Evolutionary conservation across 371 early-diverging fungal species (phyloP).

Genomic region (Coemansia sp.): DNA sequence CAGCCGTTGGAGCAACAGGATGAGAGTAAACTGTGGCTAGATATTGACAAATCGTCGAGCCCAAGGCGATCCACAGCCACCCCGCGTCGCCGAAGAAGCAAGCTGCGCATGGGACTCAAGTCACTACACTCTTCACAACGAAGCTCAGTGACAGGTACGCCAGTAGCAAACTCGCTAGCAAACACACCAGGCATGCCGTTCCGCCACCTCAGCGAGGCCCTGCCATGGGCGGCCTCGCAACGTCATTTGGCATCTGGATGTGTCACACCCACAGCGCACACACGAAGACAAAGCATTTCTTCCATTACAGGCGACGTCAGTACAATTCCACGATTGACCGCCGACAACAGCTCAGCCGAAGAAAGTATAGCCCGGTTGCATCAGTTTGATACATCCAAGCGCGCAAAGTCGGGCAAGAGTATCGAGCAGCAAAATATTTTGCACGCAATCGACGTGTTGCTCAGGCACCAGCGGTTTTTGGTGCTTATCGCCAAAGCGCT

Average conservation of each 20-base stretch:
- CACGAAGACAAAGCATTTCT: slow-evolving; percentile 30
- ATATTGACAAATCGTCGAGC: not conserved
- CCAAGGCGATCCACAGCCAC: not conserved
- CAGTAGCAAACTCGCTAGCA: slow-evolving; percentile 10
- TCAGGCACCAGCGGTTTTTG: slow-evolving; percentile 65
- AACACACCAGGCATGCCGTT: slow-evolving; percentile 30
- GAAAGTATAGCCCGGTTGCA: not conserved
- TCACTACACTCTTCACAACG: not conserved
- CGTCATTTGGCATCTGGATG: slow-evolving; percentile 27
- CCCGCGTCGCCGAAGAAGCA: not conserved
- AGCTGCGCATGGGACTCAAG: slow-evolving; percentile 1
- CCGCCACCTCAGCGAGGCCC: slow-evolving; percentile 44
- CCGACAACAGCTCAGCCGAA: slow-evolving; percentile 5
- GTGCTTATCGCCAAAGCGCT: slow-evolving; percentile 67
- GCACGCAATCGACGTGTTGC: slow-evolving; percentile 46
- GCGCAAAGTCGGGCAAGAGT: not conserved
- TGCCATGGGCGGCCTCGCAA: slow-evolving; percentile 35
- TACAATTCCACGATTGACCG: slow-evolving; percentile 19
- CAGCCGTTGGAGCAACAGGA: not conserved
- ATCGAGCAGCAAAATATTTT: slow-evolving; percentile 31
- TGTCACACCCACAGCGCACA: slow-evolving; percentile 23
- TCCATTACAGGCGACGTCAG: slow-evolving; percentile 36
- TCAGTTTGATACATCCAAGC: not conserved
- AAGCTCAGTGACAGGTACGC: not conserved
- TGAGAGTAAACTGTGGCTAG: not conserved